Conservation (phyloP, 2,329 filamentous ascomycete species). For the Exserohilum turcica region DNA sequence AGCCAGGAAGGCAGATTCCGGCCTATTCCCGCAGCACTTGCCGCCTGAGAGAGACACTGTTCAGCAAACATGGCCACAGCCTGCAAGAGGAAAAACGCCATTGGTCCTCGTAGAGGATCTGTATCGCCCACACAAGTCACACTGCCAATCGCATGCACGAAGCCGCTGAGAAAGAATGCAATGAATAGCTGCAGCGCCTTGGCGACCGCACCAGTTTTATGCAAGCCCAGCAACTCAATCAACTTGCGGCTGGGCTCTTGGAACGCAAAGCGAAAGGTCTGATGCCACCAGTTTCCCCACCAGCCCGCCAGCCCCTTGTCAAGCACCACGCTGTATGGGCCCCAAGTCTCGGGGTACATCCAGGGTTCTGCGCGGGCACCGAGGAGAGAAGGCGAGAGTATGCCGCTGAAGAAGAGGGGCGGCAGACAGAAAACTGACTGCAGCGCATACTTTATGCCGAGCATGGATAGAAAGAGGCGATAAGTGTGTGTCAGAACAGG, state of each 20-base stretch:
- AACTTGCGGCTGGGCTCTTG: conserved; percentile 62
- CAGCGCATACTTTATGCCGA: conserved; percentile 65
- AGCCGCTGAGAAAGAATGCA: conserved; percentile 69
- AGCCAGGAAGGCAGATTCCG: conserved; percentile 53
- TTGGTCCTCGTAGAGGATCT: conserved; percentile 57
- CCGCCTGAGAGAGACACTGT: conserved; percentile 8
- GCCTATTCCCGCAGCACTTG: conserved; percentile 44
- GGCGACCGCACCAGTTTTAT: conserved; percentile 43
- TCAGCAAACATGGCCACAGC: conserved; percentile 69
- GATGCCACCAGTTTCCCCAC: conserved; percentile 92
- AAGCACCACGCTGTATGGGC: conserved; percentile 59
- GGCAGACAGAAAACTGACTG: conserved; percentile 64
- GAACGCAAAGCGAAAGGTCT: conserved; percentile 80
- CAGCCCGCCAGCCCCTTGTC: conserved; percentile 76
- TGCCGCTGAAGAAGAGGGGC: conserved; percentile 64
- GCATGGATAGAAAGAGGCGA: conserved; percentile 62
- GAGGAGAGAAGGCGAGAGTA: conserved; percentile 63
- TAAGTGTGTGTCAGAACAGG: conserved; percentile 57
- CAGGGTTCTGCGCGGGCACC: conserved; percentile 65
- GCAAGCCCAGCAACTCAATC: conserved; percentile 32
- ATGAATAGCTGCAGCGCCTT: conserved; percentile 52
- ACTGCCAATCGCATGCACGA: conserved; percentile 74
- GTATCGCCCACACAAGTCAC: conserved; percentile 63
- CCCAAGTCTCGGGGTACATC: conserved; percentile 66
- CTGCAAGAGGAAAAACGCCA: conserved; percentile 75